Evolutionary conservation across 345 rosid species (phyloP).

Genomic region (Aquilaria yunnanensis): DNA sequence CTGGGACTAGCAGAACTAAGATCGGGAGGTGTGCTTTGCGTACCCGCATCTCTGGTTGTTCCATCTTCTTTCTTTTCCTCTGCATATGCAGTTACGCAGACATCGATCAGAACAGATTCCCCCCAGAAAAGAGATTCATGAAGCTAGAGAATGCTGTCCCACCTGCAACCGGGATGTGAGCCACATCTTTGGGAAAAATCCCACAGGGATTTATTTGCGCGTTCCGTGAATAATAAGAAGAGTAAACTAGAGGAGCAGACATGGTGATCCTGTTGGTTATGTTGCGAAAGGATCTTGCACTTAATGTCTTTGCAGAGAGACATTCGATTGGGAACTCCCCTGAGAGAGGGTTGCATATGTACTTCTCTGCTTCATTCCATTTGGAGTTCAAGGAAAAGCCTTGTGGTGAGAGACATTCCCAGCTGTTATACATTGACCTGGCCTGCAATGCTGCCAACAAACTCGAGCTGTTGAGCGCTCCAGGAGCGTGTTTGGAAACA

Average conservation of each 20-base stretch:
- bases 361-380: constrained; percentile 98
- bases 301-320: constrained; percentile 74
- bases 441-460: constrained; percentile 70
- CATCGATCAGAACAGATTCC: background rate
- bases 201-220: constrained; percentile 28
- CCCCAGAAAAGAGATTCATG: background rate
- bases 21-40: constrained; percentile 65
- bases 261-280: constrained; percentile 37
- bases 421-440: constrained; percentile 39
- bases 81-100: too few relatives aligned
- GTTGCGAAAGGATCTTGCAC: constrained; percentile 66
- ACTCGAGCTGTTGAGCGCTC: background rate
- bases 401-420: constrained; percentile 62
- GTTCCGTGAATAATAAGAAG: constrained; percentile 21
- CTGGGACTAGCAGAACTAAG: constrained; percentile 52
- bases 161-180: constrained; percentile 35
- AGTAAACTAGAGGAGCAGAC: constrained; percentile 80
- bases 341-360: constrained; percentile 94
- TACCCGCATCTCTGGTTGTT: constrained; percentile 70
- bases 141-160: background rate
- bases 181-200: constrained; percentile 19
- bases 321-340: constrained; percentile 98
- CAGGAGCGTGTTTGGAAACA: background rate
- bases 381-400: constrained; percentile 84
- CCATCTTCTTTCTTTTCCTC: constrained; percentile 50